phyloP scores from a whole-genome alignment of 139 green algal species.

The Coelastrella sp. region DNA sequence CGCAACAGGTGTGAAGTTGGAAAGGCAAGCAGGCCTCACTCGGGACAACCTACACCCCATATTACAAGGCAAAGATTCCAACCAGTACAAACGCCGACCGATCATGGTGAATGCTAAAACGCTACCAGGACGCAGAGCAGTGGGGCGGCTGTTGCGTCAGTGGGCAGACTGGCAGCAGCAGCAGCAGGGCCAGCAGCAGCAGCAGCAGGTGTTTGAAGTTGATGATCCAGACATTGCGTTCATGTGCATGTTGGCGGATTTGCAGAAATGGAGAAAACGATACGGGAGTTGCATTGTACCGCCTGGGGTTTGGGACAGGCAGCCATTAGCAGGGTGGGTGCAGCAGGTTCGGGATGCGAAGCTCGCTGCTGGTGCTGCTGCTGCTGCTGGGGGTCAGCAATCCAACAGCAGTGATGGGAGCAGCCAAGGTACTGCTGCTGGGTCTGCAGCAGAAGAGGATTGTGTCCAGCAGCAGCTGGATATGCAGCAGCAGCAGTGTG shows the following conservation, averaged over 20 bases:
- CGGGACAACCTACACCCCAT: slow-evolving; percentile 28
- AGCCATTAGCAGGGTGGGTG: not conserved
- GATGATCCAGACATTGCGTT: not conserved
- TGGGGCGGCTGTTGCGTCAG: not conserved
- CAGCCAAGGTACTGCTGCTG: not conserved
- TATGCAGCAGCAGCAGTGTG: not conserved
- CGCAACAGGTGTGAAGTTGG: slow-evolving; percentile 12
- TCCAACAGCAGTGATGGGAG: not conserved
- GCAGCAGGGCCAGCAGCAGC: slow-evolving; percentile 11
- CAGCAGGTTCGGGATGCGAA: not conserved
- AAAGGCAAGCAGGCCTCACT: not conserved
- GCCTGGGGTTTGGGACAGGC: slow-evolving; percentile 4
- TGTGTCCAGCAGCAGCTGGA: slow-evolving; percentile 20
- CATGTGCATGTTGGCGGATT: slow-evolving; percentile 30
- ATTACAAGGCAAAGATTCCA: slow-evolving; percentile 16
- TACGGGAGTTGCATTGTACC: slow-evolving; percentile 29
- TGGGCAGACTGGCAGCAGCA: slow-evolving; percentile 9
- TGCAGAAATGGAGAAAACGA: slow-evolving; percentile 30
- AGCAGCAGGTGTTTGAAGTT: not conserved
- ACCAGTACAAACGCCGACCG: not conserved
- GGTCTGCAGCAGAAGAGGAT: not conserved
- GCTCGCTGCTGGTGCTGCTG: slow-evolving; percentile 17
- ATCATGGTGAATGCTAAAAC: slow-evolving; percentile 10
- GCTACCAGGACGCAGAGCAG: not conserved
- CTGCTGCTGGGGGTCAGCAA: not conserved